phyloP scores from a whole-genome alignment of 2,329 filamentous ascomycete genomes.

The Phoma herbarum region DNA sequence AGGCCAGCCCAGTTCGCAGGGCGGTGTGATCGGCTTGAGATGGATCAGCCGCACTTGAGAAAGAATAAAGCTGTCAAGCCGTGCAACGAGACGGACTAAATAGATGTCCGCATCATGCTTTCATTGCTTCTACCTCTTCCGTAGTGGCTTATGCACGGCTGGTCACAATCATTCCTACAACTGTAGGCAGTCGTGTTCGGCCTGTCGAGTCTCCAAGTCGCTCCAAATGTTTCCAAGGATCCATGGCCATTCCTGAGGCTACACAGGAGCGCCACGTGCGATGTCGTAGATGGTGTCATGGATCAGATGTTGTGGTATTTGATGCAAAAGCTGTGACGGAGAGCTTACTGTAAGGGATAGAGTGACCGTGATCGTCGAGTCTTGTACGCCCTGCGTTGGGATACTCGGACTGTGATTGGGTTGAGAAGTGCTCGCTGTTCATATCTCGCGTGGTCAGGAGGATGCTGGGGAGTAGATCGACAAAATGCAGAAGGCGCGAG shows the following conservation, averaged over 20 bases:
- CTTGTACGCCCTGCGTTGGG: neutral
- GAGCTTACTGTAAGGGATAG: neutral
- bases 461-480: neutral
- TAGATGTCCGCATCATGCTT: neutral
- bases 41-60: neutral
- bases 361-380: neutral
- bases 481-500: neutral
- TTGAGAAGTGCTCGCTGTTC: no score
- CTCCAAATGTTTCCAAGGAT: conserved; percentile 10
- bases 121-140: neutral
- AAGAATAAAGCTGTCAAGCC: neutral
- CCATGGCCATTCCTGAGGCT: neutral
- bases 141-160: neutral
- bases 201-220: neutral
- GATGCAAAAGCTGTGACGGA: neutral
- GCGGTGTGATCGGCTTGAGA: neutral
- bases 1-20: neutral
- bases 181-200: neutral
- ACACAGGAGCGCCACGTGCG: conserved; percentile 23
- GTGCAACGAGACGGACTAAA: neutral
- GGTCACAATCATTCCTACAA: neutral
- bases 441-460: neutral
- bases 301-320: neutral
- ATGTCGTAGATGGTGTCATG: conserved; percentile 13
- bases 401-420: no score